Conservation (phyloP, 129 eudicot genomes). For the Pittosporum tobira region DNA sequence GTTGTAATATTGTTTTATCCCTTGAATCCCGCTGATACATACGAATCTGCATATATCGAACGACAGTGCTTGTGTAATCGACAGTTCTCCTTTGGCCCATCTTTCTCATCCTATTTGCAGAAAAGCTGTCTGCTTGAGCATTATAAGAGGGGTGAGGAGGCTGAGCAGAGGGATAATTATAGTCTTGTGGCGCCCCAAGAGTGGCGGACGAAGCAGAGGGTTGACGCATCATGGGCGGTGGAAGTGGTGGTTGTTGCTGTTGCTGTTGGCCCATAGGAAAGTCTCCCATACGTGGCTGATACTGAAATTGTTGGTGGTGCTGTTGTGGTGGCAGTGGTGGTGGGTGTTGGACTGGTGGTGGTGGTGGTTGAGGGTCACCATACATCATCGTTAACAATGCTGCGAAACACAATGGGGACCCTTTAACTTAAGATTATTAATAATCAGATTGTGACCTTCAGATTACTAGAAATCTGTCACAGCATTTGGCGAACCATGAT, state of each 20-base stretch:
- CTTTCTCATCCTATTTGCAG: conserved; percentile 88
- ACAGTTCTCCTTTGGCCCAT: conserved; percentile 94
- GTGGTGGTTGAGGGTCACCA: conserved; percentile 60
- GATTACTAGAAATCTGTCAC: too few relatives aligned
- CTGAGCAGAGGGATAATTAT: conserved; percentile 42
- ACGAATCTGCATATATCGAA: conserved; percentile 81
- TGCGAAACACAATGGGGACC: too few relatives aligned
- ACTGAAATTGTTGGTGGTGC: conserved; percentile 41
- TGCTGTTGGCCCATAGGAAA: conserved; percentile 46
- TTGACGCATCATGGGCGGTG: conserved; percentile 84
- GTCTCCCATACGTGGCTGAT: conserved; percentile 34
- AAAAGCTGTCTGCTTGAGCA: conserved; percentile 72
- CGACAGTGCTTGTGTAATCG: conserved; percentile 98
- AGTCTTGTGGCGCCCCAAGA: conserved; percentile 42
- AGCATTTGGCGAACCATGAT: too few relatives aligned
- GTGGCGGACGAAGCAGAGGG: conserved; percentile 83
- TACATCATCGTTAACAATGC: conserved; percentile 46
- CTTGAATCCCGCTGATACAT: conserved; percentile 88
- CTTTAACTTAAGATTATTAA: too few relatives aligned
- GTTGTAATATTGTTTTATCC: conserved; percentile 86
- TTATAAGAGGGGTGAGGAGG: conserved; percentile 56
- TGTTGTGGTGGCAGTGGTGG: conserved; percentile 25
- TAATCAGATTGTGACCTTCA: too few relatives aligned
- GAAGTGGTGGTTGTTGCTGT: conserved; percentile 45
- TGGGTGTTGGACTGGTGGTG: conserved; percentile 44